A percentile compares a stretch with the other conserved stretches of the same genome.
phyloP scores from a whole-genome alignment of 768 basidiomycete species.

The Lentinula aciculospora region DNA sequence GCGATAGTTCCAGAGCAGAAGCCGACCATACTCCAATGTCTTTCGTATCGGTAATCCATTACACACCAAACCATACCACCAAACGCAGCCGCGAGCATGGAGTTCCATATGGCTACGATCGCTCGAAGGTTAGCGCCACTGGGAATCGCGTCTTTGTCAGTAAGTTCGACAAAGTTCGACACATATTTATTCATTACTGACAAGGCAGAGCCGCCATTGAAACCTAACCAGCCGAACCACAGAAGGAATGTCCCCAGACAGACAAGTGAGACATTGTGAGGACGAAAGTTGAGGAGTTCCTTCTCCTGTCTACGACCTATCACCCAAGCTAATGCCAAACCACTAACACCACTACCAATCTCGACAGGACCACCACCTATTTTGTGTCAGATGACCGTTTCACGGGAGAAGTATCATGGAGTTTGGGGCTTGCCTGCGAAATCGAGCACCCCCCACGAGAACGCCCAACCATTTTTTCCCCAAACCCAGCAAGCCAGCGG shows the following conservation, averaged over 20 bases:
- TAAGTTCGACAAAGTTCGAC: background rate
- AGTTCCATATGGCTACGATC: conserved; percentile 81
- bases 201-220: conserved; percentile 87
- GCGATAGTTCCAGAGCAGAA: conserved; percentile 89
- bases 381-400: background rate
- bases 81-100: conserved; percentile 79
- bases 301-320: conserved; percentile 75
- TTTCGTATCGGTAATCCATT: conserved; percentile 73
- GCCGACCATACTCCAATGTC: conserved; percentile 85
- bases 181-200: background rate
- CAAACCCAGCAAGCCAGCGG: conserved; percentile 86
- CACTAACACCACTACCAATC: conserved; percentile 79
- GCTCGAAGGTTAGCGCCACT: conserved; percentile 80
- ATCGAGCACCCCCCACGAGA: conserved; percentile 79
- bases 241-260: conserved; percentile 80
- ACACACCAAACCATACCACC: conserved; percentile 82
- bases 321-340: conserved; percentile 83
- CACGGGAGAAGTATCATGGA: background rate
- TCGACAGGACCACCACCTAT: conserved; percentile 84
- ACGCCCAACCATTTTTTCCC: conserved; percentile 79
- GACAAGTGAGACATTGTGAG: conserved; percentile 83
- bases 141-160: background rate
- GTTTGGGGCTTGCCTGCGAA: conserved; percentile 59
- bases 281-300: conserved; percentile 74
- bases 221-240: conserved; percentile 88